These are phyloP conservation scores for Plasmodium malariae DNA, from an alignment of 169 alveolate species.

Conservation along the genomic window DNA sequence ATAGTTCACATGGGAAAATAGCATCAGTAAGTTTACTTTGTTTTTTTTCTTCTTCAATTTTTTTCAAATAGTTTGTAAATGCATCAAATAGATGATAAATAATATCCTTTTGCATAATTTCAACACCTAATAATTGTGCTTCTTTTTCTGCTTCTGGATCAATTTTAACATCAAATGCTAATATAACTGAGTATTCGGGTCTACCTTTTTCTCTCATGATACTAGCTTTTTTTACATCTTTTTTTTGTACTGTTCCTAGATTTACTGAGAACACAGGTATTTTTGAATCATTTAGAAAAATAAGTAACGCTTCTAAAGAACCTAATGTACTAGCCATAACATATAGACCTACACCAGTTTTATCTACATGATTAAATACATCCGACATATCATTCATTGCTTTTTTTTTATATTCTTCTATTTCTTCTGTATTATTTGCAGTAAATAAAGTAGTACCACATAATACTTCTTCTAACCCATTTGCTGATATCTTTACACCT, in stretches of 20 bases:
- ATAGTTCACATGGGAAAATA: conserved; percentile 96
- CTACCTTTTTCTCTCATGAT: conserved; percentile 94
- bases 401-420: conserved; percentile 90
- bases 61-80: conserved; percentile 94
- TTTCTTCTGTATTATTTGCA: conserved; percentile 90
- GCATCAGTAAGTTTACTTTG: conserved; percentile 85
- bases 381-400: conserved; percentile 94
- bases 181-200: conserved; percentile 97
- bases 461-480: conserved; percentile 97
- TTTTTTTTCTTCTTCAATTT: conserved; percentile 90
- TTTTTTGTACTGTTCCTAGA: conserved; percentile 98
- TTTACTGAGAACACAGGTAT: conserved; percentile 98
- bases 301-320: conserved; percentile 98
- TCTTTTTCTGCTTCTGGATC: conserved; percentile 97
- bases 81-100: conserved; percentile 98
- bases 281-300: conserved; percentile 93
- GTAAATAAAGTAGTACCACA: conserved; percentile 97
- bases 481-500: conserved; percentile 95
- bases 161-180: conserved; percentile 99
- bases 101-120: conserved; percentile 97
- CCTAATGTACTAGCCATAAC: conserved; percentile 99
- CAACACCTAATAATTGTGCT: conserved; percentile 97
- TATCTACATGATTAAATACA: conserved; percentile 94
- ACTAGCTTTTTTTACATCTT: conserved; percentile 97
- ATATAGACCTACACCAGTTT: conserved; percentile 96